phyloP scores from a whole-genome alignment of 495 filamentous ascomycete genomes.

The Hamigera avellanea region DNA sequence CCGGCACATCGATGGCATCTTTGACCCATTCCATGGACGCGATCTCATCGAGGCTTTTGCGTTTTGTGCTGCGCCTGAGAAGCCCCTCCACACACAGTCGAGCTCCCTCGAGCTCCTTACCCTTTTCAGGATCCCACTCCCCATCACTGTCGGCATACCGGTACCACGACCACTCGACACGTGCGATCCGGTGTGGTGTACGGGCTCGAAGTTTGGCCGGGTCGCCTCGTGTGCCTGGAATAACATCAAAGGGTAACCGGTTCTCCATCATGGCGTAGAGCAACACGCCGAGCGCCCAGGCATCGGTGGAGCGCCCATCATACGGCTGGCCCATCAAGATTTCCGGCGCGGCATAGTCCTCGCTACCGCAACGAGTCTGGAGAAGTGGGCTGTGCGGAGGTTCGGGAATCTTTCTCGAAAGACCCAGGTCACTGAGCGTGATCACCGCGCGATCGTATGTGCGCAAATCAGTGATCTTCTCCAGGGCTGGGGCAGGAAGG shows the following conservation, averaged over 20 bases:
- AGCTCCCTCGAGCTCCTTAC: conserved; percentile 56
- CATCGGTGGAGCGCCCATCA: conserved; percentile 84
- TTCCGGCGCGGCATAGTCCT: conserved; percentile 95
- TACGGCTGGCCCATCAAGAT: conserved; percentile 92
- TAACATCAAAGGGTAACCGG: conserved; percentile 81
- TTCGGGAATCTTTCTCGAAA: conserved; percentile 71
- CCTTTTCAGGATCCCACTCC: conserved; percentile 51
- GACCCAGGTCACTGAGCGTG: conserved; percentile 83
- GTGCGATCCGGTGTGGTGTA: conserved; percentile 85
- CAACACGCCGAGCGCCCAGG: conserved; percentile 89
- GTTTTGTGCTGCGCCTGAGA: conserved; percentile 62
- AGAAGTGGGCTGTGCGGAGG: conserved; percentile 60
- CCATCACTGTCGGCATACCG: conserved; percentile 66
- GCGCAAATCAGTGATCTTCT: conserved; percentile 46
- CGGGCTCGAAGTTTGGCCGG: conserved; percentile 58
- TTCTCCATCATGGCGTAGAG: conserved; percentile 91
- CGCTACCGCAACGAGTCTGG: conserved; percentile 82
- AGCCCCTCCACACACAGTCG: conserved; percentile 71
- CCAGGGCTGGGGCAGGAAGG: conserved; percentile 45
- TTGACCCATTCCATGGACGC: conserved; percentile 64
- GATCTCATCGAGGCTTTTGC: conserved; percentile 63
- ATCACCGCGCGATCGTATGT: conserved; percentile 68
- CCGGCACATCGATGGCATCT: conserved; percentile 57
- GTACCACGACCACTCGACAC: conserved; percentile 90
- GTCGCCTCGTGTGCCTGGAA: conserved; percentile 58